phyloP scores from a whole-genome alignment of 495 filamentous ascomycete genomes.

The Penicillium daleae region DNA sequence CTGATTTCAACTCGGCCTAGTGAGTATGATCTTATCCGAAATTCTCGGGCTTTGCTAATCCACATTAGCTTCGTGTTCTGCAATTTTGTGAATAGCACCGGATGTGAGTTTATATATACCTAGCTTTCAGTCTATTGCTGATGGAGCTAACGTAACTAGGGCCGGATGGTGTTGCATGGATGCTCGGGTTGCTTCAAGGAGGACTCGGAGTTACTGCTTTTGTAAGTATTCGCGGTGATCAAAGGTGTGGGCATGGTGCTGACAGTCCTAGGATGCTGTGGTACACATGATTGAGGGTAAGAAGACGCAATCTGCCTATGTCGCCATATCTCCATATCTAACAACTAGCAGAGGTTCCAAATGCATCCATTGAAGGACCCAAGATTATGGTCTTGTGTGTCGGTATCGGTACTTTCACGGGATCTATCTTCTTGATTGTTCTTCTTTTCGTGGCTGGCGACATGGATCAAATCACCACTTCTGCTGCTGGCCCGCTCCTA shows the following conservation, averaged over 20 bases:
- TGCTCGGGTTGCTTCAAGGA: constrained; percentile 61
- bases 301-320: background rate
- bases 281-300: constrained; percentile 48
- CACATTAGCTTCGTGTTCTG: constrained; percentile 58
- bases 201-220: constrained; percentile 63
- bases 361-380: constrained; percentile 63
- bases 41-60: constrained; percentile 44
- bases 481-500: constrained; percentile 63
- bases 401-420: constrained; percentile 66
- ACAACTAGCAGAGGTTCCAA: constrained; percentile 60
- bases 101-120: constrained; percentile 35
- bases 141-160: constrained; percentile 38
- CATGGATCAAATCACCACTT: constrained; percentile 58
- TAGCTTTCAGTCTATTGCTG: background rate
- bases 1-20: constrained; percentile 59
- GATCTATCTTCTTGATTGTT: constrained; percentile 65
- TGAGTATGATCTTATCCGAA: constrained; percentile 48
- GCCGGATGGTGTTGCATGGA: constrained; percentile 64
- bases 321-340: background rate
- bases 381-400: constrained; percentile 74
- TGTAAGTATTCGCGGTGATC: constrained; percentile 28
- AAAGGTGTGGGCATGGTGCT: background rate
- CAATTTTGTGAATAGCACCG: constrained; percentile 60
- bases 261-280: constrained; percentile 49
- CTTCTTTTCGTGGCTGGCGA: constrained; percentile 64